These are phyloP conservation scores for Taphrina wiesneri DNA, from an alignment of 1,139 yeast genomes.

Conservation along the genomic window DNA sequence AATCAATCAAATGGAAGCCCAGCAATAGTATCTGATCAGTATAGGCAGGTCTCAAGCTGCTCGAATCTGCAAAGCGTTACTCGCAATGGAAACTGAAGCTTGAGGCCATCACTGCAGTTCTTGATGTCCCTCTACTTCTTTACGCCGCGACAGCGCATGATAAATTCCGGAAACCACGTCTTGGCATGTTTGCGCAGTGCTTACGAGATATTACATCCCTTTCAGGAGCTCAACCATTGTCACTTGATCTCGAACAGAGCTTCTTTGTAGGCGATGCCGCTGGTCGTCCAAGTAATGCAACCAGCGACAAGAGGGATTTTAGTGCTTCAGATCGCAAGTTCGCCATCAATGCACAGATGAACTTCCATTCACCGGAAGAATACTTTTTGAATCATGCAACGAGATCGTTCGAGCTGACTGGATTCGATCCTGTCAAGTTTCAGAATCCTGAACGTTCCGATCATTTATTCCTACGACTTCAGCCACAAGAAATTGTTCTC, in stretches of 20 bases:
- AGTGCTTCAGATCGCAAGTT: conserved; percentile 74
- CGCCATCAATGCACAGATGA: conserved; percentile 59
- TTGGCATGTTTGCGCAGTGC: conserved; percentile 68
- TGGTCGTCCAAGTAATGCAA: conserved; percentile 64
- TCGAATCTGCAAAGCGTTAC: conserved; percentile 52
- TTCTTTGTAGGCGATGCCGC: conserved; percentile 97
- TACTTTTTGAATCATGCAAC: conserved; percentile 42
- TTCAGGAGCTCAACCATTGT: conserved; percentile 34
- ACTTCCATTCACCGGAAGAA: conserved; percentile 71
- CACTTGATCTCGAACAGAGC: conserved; percentile 50
- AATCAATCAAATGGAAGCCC: conserved; percentile 46
- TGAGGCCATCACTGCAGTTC: conserved; percentile 38
- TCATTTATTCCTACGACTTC: background rate
- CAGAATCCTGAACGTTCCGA: background rate
- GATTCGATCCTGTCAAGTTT: conserved; percentile 27
- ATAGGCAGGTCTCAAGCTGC: conserved; percentile 21
- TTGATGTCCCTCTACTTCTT: conserved; percentile 52
- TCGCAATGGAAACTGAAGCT: conserved; percentile 46
- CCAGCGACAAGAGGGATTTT: conserved; percentile 44
- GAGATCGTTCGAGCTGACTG: conserved; percentile 3
- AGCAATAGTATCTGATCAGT: conserved; percentile 43
- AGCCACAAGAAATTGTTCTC: conserved; percentile 29
- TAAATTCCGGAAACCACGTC: conserved; percentile 68
- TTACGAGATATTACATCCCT: conserved; percentile 44
- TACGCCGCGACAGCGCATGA: conserved; percentile 55